phyloP scores from a whole-genome alignment of 148 eudicot genomes.

The Rhododendron ferrugineum region DNA sequence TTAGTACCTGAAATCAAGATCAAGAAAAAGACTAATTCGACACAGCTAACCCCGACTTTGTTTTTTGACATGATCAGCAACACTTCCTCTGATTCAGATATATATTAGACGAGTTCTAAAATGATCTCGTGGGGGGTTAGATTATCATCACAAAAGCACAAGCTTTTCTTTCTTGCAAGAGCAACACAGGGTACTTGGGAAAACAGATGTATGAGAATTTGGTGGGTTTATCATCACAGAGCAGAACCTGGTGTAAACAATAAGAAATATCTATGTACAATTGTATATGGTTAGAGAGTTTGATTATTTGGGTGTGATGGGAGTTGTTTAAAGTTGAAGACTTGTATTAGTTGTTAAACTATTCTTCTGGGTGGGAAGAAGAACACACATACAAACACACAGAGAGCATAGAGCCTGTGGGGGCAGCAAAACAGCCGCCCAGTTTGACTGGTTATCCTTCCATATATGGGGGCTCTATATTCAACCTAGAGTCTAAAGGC shows the following conservation, averaged over 20 bases:
- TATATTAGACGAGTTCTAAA: not conserved
- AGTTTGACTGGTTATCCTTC: constrained; percentile 9
- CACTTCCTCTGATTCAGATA: constrained; percentile 1
- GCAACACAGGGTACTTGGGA: not conserved
- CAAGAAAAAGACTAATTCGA: constrained; percentile 30
- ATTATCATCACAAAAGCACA: not conserved
- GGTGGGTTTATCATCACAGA: constrained; percentile 20
- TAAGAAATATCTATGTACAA: not conserved
- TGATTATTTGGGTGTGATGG: not conserved
- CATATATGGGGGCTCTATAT: not conserved
- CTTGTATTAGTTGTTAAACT: not conserved
- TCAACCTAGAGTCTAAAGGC: not conserved
- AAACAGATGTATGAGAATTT: constrained; percentile 4
- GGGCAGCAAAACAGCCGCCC: constrained; percentile 15
- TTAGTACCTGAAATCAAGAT: constrained; percentile 56
- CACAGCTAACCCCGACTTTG: constrained; percentile 26
- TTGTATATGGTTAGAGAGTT: not conserved
- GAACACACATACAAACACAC: not conserved
- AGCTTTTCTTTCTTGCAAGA: not conserved
- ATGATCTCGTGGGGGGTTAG: constrained; percentile 4
- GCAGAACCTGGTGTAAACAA: not conserved
- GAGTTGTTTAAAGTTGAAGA: not conserved
- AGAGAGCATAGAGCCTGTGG: not conserved
- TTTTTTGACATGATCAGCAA: constrained; percentile 44
- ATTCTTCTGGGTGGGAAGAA: not conserved